These are phyloP conservation scores for Apiospora arundinis DNA, from an alignment of 2,329 filamentous ascomycete genomes.

Conservation along the genomic window DNA sequence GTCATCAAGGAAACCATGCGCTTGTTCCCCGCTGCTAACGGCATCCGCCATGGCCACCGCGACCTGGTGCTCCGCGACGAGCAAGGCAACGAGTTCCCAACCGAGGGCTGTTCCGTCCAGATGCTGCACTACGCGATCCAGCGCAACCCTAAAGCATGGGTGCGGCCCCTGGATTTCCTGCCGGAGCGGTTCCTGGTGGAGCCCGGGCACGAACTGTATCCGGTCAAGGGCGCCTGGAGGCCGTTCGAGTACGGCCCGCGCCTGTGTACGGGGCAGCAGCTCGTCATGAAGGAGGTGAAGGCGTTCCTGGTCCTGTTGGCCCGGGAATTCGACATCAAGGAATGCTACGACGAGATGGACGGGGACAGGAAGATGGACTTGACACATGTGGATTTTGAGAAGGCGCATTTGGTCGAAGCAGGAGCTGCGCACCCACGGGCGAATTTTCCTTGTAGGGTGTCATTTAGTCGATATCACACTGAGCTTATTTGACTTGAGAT, in stretches of 20 bases:
- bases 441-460: constrained; percentile 35
- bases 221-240: constrained; percentile 54
- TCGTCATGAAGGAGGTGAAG: constrained; percentile 60
- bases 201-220: constrained; percentile 41
- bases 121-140: constrained; percentile 36
- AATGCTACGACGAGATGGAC: constrained; percentile 38
- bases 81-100: constrained; percentile 50
- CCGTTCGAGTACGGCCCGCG: constrained; percentile 60
- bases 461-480: constrained; percentile 30
- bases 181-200: constrained; percentile 51
- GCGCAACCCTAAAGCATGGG: constrained; percentile 46
- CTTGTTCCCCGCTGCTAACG: constrained; percentile 54
- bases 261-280: constrained; percentile 62
- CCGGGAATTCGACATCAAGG: constrained; percentile 55
- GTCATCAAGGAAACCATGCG: constrained; percentile 60
- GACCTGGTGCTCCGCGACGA: constrained; percentile 45
- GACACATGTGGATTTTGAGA: constrained; percentile 35
- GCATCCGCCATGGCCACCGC: constrained; percentile 51
- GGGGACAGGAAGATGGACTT: constrained; percentile 33
- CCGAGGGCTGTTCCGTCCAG: constrained; percentile 44
- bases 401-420: constrained; percentile 35
- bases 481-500: background rate
- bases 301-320: constrained; percentile 55
- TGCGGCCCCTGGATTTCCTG: constrained; percentile 54
- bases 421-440: constrained; percentile 36